These are phyloP conservation scores for Russula ochroleuca DNA, from an alignment of 768 basidiomycete genomes.

Conservation along the genomic window DNA sequence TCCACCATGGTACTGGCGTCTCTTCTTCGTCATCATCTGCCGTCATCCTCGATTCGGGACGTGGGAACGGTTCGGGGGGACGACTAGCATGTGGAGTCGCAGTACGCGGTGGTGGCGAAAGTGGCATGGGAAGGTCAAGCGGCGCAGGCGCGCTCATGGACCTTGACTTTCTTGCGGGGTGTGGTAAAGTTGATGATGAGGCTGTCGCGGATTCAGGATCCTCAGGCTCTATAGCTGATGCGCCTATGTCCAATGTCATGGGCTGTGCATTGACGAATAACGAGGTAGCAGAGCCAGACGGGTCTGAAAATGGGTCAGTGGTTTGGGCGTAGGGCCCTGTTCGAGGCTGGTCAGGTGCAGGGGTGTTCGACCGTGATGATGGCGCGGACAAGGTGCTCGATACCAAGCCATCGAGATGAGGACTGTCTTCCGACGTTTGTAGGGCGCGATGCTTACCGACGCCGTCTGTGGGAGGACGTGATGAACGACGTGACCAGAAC, in stretches of 20 bases:
- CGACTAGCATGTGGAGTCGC: constrained; percentile 36
- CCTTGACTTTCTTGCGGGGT: constrained; percentile 16
- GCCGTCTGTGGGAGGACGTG: constrained; percentile 36
- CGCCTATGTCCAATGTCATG: constrained; percentile 32
- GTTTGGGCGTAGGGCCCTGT: constrained; percentile 19
- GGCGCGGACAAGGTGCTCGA: constrained; percentile 37
- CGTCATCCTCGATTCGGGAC: constrained; percentile 29
- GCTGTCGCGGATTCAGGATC: neutral
- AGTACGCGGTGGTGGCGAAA: constrained; percentile 49
- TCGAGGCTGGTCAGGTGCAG: constrained; percentile 29
- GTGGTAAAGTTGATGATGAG: constrained; percentile 18
- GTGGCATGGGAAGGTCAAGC: constrained; percentile 57
- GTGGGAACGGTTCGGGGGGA: constrained; percentile 39
- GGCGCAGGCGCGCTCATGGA: constrained; percentile 47
- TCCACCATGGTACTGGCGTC: constrained; percentile 65
- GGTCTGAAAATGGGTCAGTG: constrained; percentile 48
- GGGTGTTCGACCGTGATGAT: constrained; percentile 36
- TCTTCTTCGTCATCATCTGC: constrained; percentile 33
- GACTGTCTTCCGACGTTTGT: constrained; percentile 47
- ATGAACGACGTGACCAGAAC: constrained; percentile 47
- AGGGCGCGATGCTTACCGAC: constrained; percentile 45
- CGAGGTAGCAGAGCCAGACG: constrained; percentile 45
- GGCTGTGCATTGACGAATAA: constrained; percentile 42
- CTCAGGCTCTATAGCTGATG: constrained; percentile 20
- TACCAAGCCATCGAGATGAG: constrained; percentile 53